A percentile compares a stretch with the other conserved stretches of the same genome.
phyloP scores from a whole-genome alignment of 176 grass and related monocot species.

The Melocanna baccifera region DNA sequence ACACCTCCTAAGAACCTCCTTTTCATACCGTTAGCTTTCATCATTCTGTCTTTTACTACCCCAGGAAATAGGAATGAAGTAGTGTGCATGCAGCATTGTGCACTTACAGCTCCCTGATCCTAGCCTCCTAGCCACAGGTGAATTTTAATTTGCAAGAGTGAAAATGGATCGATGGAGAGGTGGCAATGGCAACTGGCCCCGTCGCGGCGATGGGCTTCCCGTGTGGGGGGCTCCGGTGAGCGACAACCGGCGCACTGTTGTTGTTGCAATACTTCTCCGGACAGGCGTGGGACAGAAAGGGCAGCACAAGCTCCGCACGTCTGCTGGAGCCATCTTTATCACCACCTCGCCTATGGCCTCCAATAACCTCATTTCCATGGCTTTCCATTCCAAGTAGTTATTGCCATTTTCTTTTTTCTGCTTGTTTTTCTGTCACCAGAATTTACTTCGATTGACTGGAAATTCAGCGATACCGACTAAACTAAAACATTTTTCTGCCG shows the following conservation, averaged over 20 bases:
- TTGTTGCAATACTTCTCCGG: neutral
- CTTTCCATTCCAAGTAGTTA: neutral
- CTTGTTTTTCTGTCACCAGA: neutral
- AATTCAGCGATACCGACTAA: neutral
- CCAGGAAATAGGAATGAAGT: neutral
- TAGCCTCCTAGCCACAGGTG: neutral
- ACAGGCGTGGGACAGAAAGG: slow-evolving; percentile 40
- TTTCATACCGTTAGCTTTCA: neutral
- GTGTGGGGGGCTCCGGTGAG: slow-evolving; percentile 32
- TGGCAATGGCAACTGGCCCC: neutral
- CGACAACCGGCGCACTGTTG: neutral
- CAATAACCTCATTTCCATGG: neutral
- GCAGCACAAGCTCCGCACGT: slow-evolving; percentile 10
- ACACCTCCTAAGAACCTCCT: neutral
- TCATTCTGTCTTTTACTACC: neutral
- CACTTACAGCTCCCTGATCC: neutral
- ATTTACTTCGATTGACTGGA: neutral
- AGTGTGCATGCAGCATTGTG: neutral
- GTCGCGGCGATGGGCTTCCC: neutral
- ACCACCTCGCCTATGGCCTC: neutral
- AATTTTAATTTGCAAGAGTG: neutral
- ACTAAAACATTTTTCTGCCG: neutral
- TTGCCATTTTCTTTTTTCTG: neutral
- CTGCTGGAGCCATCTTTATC: slow-evolving; percentile 20
- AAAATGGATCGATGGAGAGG: neutral